A percentile compares a stretch with the other conserved stretches of the same genome.
Conservation (phyloP, 2,329 filamentous ascomycete species). For the Cercospora janseana region DNA sequence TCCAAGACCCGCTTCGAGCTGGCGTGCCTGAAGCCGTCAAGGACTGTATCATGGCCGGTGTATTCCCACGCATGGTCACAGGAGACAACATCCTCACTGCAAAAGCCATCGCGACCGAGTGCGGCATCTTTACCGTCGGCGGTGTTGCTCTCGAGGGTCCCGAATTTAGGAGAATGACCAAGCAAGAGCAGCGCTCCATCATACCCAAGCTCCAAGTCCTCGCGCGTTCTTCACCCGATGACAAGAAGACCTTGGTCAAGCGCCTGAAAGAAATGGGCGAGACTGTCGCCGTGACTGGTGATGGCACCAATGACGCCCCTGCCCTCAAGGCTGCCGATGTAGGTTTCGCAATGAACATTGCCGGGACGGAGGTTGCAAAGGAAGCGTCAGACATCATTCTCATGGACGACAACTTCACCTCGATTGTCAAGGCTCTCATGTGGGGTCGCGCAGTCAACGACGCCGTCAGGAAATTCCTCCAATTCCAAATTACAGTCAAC, state of each 20-base stretch:
- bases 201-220: conserved; percentile 66
- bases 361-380: conserved; percentile 64
- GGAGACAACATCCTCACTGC: conserved; percentile 71
- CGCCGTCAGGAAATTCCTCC: conserved; percentile 56
- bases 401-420: conserved; percentile 63
- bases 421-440: conserved; percentile 61
- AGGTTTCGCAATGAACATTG: conserved; percentile 66
- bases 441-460: conserved; percentile 61
- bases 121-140: conserved; percentile 58
- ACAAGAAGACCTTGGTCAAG: conserved; percentile 65
- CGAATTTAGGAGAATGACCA: conserved; percentile 45
- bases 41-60: conserved; percentile 66
- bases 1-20: conserved; percentile 69
- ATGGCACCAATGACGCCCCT: conserved; percentile 66
- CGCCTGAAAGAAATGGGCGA: conserved; percentile 64
- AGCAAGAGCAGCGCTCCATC: conserved; percentile 51
- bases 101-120: conserved; percentile 69
- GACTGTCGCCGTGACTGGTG: conserved; percentile 65
- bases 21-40: conserved; percentile 67
- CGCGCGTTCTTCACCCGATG: conserved; percentile 67
- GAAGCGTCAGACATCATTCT: conserved; percentile 62
- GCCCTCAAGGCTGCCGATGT: conserved; percentile 66
- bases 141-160: conserved; percentile 48
- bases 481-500: conserved; percentile 83
- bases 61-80: conserved; percentile 72